Base-by-base conservation (phyloP, 2,329 filamentous ascomycete species). In the Epichloe amarillans region DNA sequence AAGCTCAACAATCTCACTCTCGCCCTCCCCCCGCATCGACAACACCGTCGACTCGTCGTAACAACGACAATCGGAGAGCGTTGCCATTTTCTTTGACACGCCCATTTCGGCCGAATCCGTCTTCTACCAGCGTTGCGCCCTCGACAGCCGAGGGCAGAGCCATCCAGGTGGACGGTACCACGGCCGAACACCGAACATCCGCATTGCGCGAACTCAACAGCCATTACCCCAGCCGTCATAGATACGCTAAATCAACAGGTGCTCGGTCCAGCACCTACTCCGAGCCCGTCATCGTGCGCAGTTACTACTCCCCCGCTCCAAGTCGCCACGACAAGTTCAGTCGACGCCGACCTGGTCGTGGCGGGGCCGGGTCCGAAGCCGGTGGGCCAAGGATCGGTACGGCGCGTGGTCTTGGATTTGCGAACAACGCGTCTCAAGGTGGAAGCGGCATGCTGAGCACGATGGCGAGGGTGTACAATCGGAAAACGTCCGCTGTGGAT, bases 251-350 rank as follows among this genome's bases (percentile, higher is more conserved):
- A 62, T 76, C 76, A 23, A 73, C 74, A 12, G 74, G 75, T 11
- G 72, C 78, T 17, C 70, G 75, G 58, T 79, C 67, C 64, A 77
- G 71, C 56, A 82, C 78, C 39, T 81, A 79, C 59, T 81, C 76
- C 3, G 78, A 82, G 54, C 80, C 80, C n/a, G 78, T 83, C 51
- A 76, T 83, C 39, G 80, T 83, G 23, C 73, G 79, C 52, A 83
- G 79, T 46, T 83, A 83, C 60, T 79, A 76, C 42, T 74, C 76
- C 1, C 72, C 67, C 11, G 67, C 59, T 23, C 59, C 64, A 14
- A 62, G 58, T 41, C 66, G 67, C 21, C 62, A 62, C 26, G 57
- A 56, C 19, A 62, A 58, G 50, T 60, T 62, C 17, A 63, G 60
- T 35, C 61, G 62, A 37, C 60, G 61, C 23, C 60, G 63, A 15